Percentiles rank a stretch among this genome's conserved stretches.
phyloP scores from a whole-genome alignment of 1,139 yeast species.

The Diutina sp. region DNA sequence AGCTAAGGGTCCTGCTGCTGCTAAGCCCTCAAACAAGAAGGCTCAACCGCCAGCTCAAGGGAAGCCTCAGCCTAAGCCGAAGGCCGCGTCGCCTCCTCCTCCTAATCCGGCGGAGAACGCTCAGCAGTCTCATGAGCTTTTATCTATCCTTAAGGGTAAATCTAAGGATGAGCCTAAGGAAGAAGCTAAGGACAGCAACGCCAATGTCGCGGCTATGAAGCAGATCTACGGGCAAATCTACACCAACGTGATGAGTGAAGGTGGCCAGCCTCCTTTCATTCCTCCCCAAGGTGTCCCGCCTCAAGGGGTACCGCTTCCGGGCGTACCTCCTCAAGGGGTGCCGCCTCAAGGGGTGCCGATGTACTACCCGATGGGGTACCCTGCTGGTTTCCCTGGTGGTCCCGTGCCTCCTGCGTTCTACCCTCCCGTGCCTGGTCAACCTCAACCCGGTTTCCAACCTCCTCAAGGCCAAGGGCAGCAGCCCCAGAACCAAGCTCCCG shows the following conservation, averaged over 20 bases:
- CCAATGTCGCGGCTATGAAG: slow-evolving; percentile 26
- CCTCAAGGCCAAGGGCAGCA: not conserved
- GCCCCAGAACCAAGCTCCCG: not conserved
- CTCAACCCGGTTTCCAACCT: slow-evolving; percentile 1
- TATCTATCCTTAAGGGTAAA: not conserved
- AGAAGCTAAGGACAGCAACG: slow-evolving; percentile 6
- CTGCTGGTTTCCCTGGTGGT: slow-evolving; percentile 9
- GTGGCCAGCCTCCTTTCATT: slow-evolving; percentile 8
- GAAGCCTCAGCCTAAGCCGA: slow-evolving; percentile 7
- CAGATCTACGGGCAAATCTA: slow-evolving; percentile 38
- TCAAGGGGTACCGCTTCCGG: not conserved
- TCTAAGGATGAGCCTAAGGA: slow-evolving; percentile 4
- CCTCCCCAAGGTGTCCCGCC: not conserved
- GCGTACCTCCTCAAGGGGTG: slow-evolving; percentile 6
- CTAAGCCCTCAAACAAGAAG: slow-evolving; percentile 6
- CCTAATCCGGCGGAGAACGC: not conserved
- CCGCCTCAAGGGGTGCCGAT: slow-evolving; percentile 4
- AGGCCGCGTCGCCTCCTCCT: not conserved
- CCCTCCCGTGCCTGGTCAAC: slow-evolving; percentile 7
- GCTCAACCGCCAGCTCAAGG: slow-evolving; percentile 8
- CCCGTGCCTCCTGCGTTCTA: slow-evolving; percentile 25
- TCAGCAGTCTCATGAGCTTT: not conserved
- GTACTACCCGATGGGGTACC: slow-evolving; percentile 9
- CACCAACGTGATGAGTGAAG: slow-evolving; percentile 27
- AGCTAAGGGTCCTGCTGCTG: slow-evolving; percentile 4